Percentiles rank a stretch among this genome's conserved stretches.
Evolutionary conservation across 805 yeast species (phyloP).

Genomic region (Kazachstania psychrophila): DNA sequence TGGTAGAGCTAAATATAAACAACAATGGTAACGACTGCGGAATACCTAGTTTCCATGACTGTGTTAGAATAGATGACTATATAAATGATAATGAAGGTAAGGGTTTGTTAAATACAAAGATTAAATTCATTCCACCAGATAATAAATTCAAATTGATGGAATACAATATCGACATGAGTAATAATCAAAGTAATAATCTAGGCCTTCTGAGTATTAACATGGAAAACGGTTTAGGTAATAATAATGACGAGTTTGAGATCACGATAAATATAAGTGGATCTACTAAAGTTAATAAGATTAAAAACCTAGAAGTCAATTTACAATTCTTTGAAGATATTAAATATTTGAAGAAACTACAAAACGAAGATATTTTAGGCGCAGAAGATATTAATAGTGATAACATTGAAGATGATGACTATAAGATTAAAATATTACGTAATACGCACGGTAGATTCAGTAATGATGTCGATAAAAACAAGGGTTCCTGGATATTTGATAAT

Average conservation of each 20-base stretch:
- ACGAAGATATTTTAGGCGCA: neutral
- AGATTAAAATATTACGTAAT: constrained; percentile 48
- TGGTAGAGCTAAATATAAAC: constrained; percentile 48
- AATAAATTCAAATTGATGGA: constrained; percentile 56
- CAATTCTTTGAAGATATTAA: constrained; percentile 8
- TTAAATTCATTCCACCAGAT: constrained; percentile 78
- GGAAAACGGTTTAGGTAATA: constrained; percentile 28
- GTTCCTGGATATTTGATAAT: constrained; percentile 54
- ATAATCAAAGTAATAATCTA: constrained; percentile 8
- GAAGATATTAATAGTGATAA: neutral
- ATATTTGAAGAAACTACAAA: neutral
- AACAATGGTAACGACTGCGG: constrained; percentile 40
- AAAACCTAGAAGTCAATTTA: constrained; percentile 38
- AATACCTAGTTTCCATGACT: constrained; percentile 59
- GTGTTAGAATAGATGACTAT: constrained; percentile 41
- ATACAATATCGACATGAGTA: constrained; percentile 50
- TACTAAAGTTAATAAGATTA: constrained; percentile 38
- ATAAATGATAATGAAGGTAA: constrained; percentile 1
- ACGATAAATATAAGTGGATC: constrained; percentile 30
- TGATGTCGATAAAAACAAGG: constrained; percentile 35
- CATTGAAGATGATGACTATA: constrained; percentile 18
- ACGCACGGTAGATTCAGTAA: constrained; percentile 72
- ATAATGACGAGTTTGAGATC: constrained; percentile 34
- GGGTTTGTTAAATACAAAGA: constrained; percentile 21
- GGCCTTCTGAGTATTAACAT: constrained; percentile 28